Conservation (phyloP, 306 rosid species). For the Hippophae tibetana region DNA sequence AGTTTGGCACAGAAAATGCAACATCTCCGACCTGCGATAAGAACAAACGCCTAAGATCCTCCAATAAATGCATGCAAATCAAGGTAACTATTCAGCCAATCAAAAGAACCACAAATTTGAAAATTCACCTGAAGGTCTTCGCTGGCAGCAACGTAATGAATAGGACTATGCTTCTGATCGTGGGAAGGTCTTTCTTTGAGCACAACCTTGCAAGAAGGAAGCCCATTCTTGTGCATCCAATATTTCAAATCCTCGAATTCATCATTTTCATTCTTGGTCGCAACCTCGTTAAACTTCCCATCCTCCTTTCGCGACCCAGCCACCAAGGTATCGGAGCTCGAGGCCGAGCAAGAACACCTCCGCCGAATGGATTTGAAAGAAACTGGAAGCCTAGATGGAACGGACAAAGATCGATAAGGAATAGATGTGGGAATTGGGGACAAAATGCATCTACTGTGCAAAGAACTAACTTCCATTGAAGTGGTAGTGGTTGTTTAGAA, state of each 20-base stretch:
- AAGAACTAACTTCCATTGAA: conserved; percentile 46
- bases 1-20: conserved; percentile 77
- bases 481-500: not conserved
- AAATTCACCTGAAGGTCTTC: conserved; percentile 69
- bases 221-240: conserved; percentile 88
- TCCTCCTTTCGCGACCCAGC: conserved; percentile 38
- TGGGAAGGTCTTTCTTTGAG: conserved; percentile 57
- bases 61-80: not conserved
- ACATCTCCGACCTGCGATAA: conserved; percentile 74
- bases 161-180: conserved; percentile 45
- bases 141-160: conserved; percentile 84
- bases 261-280: conserved; percentile 33
- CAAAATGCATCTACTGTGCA: conserved; percentile 33
- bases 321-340: conserved; percentile 63
- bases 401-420: conserved; percentile 25
- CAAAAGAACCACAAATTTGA: not conserved
- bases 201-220: conserved; percentile 79
- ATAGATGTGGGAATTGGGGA: conserved; percentile 31
- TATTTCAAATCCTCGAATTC: conserved; percentile 55
- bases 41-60: conserved; percentile 1
- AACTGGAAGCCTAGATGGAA: conserved; percentile 23
- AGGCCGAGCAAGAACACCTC: conserved; percentile 38
- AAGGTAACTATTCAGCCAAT: not conserved
- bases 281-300: conserved; percentile 24
- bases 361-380: conserved; percentile 19